Conservation (phyloP, 2,329 filamentous ascomycete species). For the Xylaria arbuscula region DNA sequence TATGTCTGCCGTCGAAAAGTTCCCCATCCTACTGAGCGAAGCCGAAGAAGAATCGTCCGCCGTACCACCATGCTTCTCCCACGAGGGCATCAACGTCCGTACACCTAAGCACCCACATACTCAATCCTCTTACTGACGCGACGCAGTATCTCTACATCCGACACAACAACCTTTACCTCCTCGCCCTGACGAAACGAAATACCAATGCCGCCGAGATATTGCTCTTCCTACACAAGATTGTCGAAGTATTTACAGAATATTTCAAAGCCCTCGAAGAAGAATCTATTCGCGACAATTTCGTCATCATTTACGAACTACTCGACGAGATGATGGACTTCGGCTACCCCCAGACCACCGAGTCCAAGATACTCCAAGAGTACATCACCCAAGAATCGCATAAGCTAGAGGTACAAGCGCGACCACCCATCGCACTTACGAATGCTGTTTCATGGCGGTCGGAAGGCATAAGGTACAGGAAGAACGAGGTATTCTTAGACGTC, state of each 20-base stretch:
- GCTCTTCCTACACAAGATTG: constrained; percentile 96
- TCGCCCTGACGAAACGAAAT: constrained; percentile 97
- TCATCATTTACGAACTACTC: constrained; percentile 97
- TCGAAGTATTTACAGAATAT: constrained; percentile 99
- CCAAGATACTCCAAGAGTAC: constrained; percentile 98
- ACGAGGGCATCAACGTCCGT: constrained; percentile 96
- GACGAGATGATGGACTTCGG: constrained; percentile 99
- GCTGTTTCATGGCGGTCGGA: constrained; percentile 98
- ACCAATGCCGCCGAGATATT: constrained; percentile 99
- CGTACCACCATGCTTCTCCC: constrained; percentile 96
- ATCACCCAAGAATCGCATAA: constrained; percentile 99
- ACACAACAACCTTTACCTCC: constrained; percentile 98
- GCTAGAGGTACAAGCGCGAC: constrained; percentile 93
- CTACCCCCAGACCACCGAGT: constrained; percentile 97
- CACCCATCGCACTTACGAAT: constrained; percentile 97
- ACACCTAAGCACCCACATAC: too few relatives aligned
- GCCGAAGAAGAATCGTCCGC: constrained; percentile 99
- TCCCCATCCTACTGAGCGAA: constrained; percentile 93
- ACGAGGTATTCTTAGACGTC: constrained; percentile 98
- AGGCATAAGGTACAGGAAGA: constrained; percentile 98
- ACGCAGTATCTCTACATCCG: constrained; percentile 97
- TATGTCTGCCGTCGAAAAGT: constrained; percentile 99
- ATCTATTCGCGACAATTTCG: constrained; percentile 98
- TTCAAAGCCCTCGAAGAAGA: constrained; percentile 99
- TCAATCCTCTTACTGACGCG: too few relatives aligned